Conservation (phyloP, 1,284 basidiomycete genomes). For the Heliocybe sulcata region DNA sequence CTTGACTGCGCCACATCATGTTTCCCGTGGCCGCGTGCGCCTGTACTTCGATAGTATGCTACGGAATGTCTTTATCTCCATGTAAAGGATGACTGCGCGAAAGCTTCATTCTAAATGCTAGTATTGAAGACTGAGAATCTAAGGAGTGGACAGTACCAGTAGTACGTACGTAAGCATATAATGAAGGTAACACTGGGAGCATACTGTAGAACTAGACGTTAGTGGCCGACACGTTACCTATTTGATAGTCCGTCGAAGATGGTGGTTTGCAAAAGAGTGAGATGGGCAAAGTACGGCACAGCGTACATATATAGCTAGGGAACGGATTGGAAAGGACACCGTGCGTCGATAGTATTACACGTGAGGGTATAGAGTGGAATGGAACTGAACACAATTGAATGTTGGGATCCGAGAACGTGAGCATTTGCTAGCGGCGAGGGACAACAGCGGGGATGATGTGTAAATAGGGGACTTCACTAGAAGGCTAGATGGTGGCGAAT, state of each 20-base stretch:
- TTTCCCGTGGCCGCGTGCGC: too few species aligned
- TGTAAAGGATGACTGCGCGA: too few species aligned
- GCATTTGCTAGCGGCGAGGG: conserved; percentile 1
- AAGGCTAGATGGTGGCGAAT: background rate
- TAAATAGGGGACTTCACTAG: background rate
- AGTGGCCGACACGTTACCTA: background rate
- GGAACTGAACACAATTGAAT: background rate
- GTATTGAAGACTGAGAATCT: background rate
- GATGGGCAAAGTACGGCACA: conserved; percentile 2
- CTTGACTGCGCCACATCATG: too few species aligned
- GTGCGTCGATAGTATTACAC: conserved; percentile 1
- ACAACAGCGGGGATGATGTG: background rate
- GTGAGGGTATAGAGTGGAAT: conserved; percentile 3
- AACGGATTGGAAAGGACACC: background rate
- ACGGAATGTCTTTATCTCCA: too few species aligned
- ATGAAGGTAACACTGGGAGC: background rate
- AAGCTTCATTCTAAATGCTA: background rate
- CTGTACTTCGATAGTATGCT: too few species aligned
- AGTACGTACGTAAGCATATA: background rate
- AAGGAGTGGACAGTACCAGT: background rate
- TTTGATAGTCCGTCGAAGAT: conserved; percentile 1
- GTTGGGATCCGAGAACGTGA: conserved; percentile 1
- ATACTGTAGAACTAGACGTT: background rate
- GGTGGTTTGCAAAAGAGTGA: conserved; percentile 2
- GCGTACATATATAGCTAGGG: conserved; percentile 3